Conservation (phyloP, 768 basidiomycete species). For the Cystobasidium onofrii region DNA sequence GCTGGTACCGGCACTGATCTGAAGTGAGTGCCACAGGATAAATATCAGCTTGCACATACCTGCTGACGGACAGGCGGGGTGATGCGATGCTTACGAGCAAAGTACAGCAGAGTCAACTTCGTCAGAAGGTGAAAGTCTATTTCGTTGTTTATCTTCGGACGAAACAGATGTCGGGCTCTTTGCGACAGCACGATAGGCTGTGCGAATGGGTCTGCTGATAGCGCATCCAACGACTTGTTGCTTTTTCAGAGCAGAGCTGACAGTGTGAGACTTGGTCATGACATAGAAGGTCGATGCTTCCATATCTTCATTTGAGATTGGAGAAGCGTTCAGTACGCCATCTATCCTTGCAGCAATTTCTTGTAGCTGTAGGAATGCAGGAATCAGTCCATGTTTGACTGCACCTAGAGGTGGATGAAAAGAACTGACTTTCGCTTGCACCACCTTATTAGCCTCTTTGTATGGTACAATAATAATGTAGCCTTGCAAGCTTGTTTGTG, state of each 20-base stretch:
- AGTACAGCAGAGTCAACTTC: constrained; percentile 37
- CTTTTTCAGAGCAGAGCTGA: not conserved
- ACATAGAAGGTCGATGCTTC: not conserved
- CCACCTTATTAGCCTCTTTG: not conserved
- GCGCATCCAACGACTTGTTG: constrained; percentile 35
- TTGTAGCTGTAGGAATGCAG: not conserved
- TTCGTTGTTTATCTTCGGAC: not conserved
- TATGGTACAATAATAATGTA: not conserved
- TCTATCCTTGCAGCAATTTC: constrained; percentile 1
- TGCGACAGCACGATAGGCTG: constrained; percentile 34
- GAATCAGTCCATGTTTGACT: not conserved
- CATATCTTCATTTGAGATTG: not conserved
- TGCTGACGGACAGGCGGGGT: too few species aligned
- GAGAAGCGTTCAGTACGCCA: not conserved
- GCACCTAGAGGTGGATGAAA: not conserved
- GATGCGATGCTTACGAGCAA: constrained; percentile 36
- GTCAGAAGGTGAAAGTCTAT: constrained; percentile 32
- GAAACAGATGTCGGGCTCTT: not conserved
- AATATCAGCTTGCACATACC: too few species aligned
- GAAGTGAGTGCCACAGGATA: too few species aligned
- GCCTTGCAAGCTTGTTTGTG: not conserved
- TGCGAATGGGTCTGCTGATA: constrained; percentile 35
- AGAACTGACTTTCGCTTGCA: not conserved
- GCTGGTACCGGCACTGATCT: constrained; percentile 36
- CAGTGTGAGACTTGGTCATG: not conserved